Base-by-base conservation (phyloP, 2,329 filamentous ascomycete genomes). In the Monosporascus sp. region DNA sequence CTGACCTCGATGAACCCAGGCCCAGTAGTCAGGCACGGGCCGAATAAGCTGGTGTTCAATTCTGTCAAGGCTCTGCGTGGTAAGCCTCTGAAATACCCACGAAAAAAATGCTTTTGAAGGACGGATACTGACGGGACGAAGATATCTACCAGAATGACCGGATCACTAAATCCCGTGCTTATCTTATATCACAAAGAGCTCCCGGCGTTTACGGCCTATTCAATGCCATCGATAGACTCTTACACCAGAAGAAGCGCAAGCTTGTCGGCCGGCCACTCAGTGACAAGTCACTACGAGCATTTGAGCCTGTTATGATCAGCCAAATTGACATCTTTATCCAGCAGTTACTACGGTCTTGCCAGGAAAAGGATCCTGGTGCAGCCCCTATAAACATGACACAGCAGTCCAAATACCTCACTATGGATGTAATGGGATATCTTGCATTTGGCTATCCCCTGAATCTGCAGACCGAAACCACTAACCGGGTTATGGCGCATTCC, bases 131-230 rank as follows among this genome's bases (percentile, higher is more conserved):
- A 51, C 26, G 22, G 37, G 3, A 38, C 27, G n/a, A 52, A 60
- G 55, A 60, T n/a, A 60, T 57, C n/a, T 59, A 59, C 20, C 47
- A 55, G 3, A 59, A 54, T 31, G 52, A 55, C n/a, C 53, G 53
- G 50, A 17, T 58, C 44, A 58, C 57, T 4, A 61, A 61, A 20
- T 43, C 59, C 14, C n/a, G 50, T 1, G 47, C 20, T 8, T 60
- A 61, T 41, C 49, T 57, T 31, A 52, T 55, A 11, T 57, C 53
- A 11, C 54, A 59, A 45, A 47, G 51, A 16, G 53, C 2, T 11
- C 52, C 49, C 19, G 53, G 52, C 16, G 35, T 46, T 14, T 35
- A 51, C 27, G 58, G 51, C 37, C 49, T 49, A 5, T 61, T 54
- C 52, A 61, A 51, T 31, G 46, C 53, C 3, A 20, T 57, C 26